phyloP scores from a whole-genome alignment of 2,329 filamentous ascomycete species.

The Ophiocordyceps robertsii region DNA sequence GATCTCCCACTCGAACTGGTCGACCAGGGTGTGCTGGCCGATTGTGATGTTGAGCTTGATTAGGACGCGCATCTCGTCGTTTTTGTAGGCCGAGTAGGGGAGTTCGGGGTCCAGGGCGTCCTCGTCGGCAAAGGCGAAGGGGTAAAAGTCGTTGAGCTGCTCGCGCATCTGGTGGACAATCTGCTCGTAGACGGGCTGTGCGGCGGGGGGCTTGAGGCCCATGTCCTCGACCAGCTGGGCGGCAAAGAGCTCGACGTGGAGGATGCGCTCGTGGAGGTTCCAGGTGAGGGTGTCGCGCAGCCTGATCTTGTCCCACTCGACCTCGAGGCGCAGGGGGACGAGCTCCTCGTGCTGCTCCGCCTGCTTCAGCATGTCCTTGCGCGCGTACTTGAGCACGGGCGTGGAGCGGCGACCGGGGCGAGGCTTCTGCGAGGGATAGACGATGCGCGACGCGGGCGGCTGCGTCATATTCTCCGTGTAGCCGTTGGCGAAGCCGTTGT shows the following conservation, averaged over 20 bases:
- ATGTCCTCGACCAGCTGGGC: conserved; percentile 87
- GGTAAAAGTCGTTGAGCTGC: conserved; percentile 86
- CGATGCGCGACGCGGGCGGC: conserved; percentile 46
- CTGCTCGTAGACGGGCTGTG: conserved; percentile 48
- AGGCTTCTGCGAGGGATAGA: conserved; percentile 69
- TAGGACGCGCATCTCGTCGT: conserved; percentile 95
- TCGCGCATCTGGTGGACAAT: conserved; percentile 63
- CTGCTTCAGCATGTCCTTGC: conserved; percentile 72
- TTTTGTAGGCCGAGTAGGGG: conserved; percentile 90
- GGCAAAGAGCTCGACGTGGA: conserved; percentile 70
- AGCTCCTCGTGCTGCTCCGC: conserved; percentile 85
- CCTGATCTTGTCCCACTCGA: conserved; percentile 92
- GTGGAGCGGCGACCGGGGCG: conserved; percentile 67
- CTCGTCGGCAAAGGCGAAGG: conserved; percentile 79
- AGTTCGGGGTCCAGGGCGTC: conserved; percentile 80
- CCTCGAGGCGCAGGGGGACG: conserved; percentile 80
- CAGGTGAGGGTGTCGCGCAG: conserved; percentile 96
- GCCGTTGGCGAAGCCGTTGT: conserved; percentile 80
- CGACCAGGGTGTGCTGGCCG: conserved; percentile 81
- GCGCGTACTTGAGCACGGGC: conserved; percentile 56
- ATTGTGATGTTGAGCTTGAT: conserved; percentile 98
- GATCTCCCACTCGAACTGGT: conserved; percentile 99
- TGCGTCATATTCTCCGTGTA: conserved; percentile 58
- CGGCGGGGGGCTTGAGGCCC: conserved; percentile 59
- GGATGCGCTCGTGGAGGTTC: conserved; percentile 87